phyloP scores from a whole-genome alignment of 768 basidiomycete species.

The Mycena maculata region DNA sequence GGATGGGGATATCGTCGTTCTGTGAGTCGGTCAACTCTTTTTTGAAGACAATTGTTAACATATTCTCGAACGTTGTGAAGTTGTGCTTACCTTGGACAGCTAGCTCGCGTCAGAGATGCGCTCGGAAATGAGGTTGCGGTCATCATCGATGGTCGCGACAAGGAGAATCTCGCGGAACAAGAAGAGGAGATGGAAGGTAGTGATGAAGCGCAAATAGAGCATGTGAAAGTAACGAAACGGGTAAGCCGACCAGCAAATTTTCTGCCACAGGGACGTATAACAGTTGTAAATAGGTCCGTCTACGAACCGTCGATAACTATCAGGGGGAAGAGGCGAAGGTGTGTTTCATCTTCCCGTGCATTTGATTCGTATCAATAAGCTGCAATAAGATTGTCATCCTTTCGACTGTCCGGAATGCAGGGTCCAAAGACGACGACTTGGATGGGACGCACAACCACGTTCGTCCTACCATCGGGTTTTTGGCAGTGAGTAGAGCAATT shows the following conservation, averaged over 20 bases:
- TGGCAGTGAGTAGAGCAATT: conserved; percentile 62
- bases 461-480: conserved; percentile 72
- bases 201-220: conserved; percentile 48
- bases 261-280: background rate
- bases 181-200: conserved; percentile 56
- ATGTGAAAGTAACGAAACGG: conserved; percentile 62
- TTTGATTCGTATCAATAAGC: background rate
- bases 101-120: conserved; percentile 54
- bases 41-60: too few relatives aligned
- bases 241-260: conserved; percentile 48
- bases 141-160: conserved; percentile 76
- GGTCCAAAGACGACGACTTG: conserved; percentile 50
- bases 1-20: conserved; percentile 60
- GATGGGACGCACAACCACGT: conserved; percentile 37
- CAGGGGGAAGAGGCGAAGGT: conserved; percentile 81
- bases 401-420: conserved; percentile 79
- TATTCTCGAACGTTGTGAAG: too few relatives aligned
- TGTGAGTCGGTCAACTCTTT: too few relatives aligned
- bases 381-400: conserved; percentile 71
- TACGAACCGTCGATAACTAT: conserved; percentile 83
- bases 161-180: conserved; percentile 66
- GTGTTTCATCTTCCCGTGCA: conserved; percentile 7
- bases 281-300: conserved; percentile 58
- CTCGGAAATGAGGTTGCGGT: conserved; percentile 63
- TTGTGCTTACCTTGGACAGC: conserved; percentile 61